Percentiles rank a stretch among this genome's conserved stretches.
phyloP scores from a whole-genome alignment of 345 rosid genomes.

The Aethionema arabicum region DNA sequence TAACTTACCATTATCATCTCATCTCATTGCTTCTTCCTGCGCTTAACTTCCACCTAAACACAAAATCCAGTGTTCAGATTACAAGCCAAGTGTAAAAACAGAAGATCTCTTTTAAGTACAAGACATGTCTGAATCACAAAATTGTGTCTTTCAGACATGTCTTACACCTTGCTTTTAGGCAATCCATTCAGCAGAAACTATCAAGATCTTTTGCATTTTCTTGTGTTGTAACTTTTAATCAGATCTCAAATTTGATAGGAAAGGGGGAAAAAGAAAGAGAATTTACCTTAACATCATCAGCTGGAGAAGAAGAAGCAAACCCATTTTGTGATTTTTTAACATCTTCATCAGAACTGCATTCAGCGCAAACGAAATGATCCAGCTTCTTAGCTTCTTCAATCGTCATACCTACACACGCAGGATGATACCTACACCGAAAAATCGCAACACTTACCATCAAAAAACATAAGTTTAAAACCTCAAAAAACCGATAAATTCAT shows the following conservation, averaged over 20 bases:
- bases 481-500: background rate
- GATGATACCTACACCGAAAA: constrained; percentile 68
- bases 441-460: constrained; percentile 27
- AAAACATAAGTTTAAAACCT: background rate
- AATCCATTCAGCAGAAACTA: constrained; percentile 7
- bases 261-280: constrained; percentile 7
- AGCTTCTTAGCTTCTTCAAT: constrained; percentile 78
- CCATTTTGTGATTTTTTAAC: constrained; percentile 56
- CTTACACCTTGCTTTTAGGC: background rate
- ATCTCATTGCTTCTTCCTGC: constrained; percentile 42
- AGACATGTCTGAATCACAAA: constrained; percentile 8
- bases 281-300: constrained; percentile 60
- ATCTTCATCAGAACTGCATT: constrained; percentile 65
- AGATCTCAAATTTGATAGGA: constrained; percentile 6
- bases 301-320: constrained; percentile 51
- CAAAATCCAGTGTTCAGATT: constrained; percentile 12
- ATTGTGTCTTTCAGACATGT: background rate
- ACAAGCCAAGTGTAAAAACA: background rate
- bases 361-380: constrained; percentile 74
- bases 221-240: constrained; percentile 8
- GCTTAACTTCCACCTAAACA: constrained; percentile 65
- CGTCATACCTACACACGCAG: constrained; percentile 80
- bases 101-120: background rate
- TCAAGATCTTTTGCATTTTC: constrained; percentile 2
- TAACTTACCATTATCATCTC: constrained; percentile 25